phyloP scores from a whole-genome alignment of 106 monocot genomes.

The Allium fistulosum region DNA sequence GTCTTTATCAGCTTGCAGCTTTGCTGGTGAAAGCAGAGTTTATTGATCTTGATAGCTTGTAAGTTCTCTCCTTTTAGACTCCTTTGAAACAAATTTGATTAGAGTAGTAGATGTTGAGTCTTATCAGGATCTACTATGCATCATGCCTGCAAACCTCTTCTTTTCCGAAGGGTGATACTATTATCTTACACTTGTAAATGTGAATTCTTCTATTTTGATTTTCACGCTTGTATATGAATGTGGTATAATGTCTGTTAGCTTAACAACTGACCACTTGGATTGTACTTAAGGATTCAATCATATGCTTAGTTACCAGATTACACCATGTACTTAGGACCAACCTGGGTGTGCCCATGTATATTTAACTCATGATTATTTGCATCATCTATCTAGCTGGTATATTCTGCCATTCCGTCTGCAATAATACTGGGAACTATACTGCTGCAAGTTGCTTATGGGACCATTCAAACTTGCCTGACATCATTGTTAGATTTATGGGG shows the following conservation, averaged over 20 bases:
- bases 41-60: constrained; percentile 92
- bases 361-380: no score
- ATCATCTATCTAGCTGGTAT: no score
- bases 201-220: not conserved
- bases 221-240: not conserved
- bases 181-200: not conserved
- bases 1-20: constrained; percentile 73
- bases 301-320: no score
- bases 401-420: no score
- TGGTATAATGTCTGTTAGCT: no score
- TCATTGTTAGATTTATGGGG: constrained; percentile 10
- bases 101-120: not conserved
- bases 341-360: no score
- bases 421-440: not conserved
- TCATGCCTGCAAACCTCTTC: not conserved
- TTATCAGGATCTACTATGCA: not conserved
- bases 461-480: not conserved
- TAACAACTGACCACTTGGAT: no score
- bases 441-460: constrained; percentile 1
- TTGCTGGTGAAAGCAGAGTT: constrained; percentile 79
- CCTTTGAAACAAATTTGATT: not conserved
- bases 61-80: constrained; percentile 19
- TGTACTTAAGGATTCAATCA: no score
- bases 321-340: no score
- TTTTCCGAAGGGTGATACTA: not conserved